Conservation (phyloP, 1,284 basidiomycete species). For the Ceratorhiza oryzae-sativae region DNA sequence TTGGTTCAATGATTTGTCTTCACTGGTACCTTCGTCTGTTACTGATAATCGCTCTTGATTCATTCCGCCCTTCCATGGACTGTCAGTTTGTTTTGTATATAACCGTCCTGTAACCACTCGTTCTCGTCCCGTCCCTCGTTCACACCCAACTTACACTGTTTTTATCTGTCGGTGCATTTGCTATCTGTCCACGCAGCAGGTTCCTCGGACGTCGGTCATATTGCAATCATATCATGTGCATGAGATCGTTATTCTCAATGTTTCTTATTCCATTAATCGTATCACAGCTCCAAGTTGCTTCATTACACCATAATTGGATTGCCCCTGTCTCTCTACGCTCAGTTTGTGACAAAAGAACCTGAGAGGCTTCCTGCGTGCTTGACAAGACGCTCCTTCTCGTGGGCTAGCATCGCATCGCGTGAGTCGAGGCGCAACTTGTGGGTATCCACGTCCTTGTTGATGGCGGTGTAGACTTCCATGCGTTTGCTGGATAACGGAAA, state of each 20-base stretch:
- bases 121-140: constrained; percentile 12
- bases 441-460: constrained; percentile 16
- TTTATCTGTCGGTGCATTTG: not conserved
- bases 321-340: constrained; percentile 2
- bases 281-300: not conserved
- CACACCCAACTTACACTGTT: constrained; percentile 33
- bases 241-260: not conserved
- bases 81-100: constrained; percentile 32
- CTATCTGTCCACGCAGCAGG: not conserved
- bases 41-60: not conserved
- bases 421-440: constrained; percentile 16
- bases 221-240: constrained; percentile 1
- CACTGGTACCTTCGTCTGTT: not conserved
- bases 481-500: constrained; percentile 13
- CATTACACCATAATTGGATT: not conserved
- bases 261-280: constrained; percentile 9
- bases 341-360: constrained; percentile 2
- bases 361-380: constrained; percentile 25
- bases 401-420: constrained; percentile 5
- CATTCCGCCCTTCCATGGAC: not conserved
- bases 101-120: constrained; percentile 18
- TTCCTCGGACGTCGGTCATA: not conserved
- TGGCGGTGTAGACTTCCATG: constrained; percentile 30
- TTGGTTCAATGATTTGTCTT: not conserved
- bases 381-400: constrained; percentile 24